Evolutionary conservation across 2,329 filamentous ascomycete genomes (phyloP), one percentile per base, ranked within the genome.

Genomic region (Plenodomus biglobosus): DNA sequence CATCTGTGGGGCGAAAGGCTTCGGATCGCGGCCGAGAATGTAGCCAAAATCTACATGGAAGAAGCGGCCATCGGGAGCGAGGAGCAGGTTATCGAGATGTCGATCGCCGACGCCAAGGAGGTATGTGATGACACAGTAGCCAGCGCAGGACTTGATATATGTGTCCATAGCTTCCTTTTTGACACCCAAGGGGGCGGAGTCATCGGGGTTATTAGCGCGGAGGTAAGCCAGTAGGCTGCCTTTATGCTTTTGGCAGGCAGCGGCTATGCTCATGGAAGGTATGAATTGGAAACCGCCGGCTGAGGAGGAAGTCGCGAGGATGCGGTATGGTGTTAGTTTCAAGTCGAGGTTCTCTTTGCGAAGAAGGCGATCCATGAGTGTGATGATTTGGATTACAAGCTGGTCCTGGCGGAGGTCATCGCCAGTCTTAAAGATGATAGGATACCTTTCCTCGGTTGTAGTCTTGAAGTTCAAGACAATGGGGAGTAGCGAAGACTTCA

Each of bases 41-140:
- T 95, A 99, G 36, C 95, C 94, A 64, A 99, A 99, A 71, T 99
- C 94, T 22, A 92, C 92, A 70, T 99, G 94, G 80, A 99, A 96
- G 78, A 99, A 99, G 72, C 95, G 90, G 3, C 84, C 94, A 59
- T 92, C 87, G 1, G 94, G 92, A 0, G 91, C 84, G 4, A 99
- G 83, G 20, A 99, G 84, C 1, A 99, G 83, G 64, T 99, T 99
- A 70, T 99, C 94, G 2, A 97, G 81, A 73, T 99, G 94, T 1
- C 94, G 86, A 69, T 99, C 94, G 17, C 94, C 94, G 2, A 99
- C 94, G 24, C 94, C 95, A 11, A 99, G 83, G 15, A 99, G 88
- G 71, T 99, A 99, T 0, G 95, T 99, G 59, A 99, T 96, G 13
- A 99, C 94, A 71, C 94, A 97, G 74, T 99, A 99, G 27, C 94